A percentile compares a stretch with the other conserved stretches of the same genome.
phyloP scores from a whole-genome alignment of 176 grass and related monocot species.

The Urochloa ruziziensis region DNA sequence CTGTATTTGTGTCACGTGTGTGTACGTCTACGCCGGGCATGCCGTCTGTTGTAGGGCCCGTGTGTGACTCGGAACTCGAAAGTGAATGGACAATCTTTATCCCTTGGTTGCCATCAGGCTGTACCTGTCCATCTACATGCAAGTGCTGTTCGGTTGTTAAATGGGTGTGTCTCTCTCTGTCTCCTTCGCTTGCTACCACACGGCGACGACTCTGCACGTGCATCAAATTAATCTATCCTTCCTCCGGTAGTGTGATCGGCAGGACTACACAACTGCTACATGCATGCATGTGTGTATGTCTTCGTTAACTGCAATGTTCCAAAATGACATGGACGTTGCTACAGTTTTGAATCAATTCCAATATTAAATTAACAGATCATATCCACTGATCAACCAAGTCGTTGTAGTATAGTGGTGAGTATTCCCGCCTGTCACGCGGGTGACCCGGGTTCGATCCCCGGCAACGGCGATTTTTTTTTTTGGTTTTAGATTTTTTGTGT shows the following conservation, averaged over 20 bases:
- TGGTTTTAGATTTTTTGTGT: too few relatives aligned
- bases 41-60: conserved; percentile 1
- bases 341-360: too few relatives aligned
- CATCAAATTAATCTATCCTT: too few relatives aligned
- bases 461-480: conserved; percentile 51
- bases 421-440: conserved; percentile 96
- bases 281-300: neutral
- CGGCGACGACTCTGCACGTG: neutral
- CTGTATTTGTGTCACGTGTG: neutral
- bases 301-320: neutral
- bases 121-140: neutral
- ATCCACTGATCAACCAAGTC: conserved; percentile 28
- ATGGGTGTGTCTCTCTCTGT: neutral
- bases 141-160: neutral
- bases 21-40: neutral
- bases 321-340: too few relatives aligned
- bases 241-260: neutral
- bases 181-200: neutral
- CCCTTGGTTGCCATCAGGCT: neutral
- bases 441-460: conserved; percentile 96
- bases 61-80: neutral
- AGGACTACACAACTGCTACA: too few relatives aligned
- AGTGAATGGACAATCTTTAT: neutral
- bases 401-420: conserved; percentile 98
- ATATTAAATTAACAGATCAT: too few relatives aligned